Conservation (phyloP, 257 asterid species). For the Thymus quinquecostatus region DNA sequence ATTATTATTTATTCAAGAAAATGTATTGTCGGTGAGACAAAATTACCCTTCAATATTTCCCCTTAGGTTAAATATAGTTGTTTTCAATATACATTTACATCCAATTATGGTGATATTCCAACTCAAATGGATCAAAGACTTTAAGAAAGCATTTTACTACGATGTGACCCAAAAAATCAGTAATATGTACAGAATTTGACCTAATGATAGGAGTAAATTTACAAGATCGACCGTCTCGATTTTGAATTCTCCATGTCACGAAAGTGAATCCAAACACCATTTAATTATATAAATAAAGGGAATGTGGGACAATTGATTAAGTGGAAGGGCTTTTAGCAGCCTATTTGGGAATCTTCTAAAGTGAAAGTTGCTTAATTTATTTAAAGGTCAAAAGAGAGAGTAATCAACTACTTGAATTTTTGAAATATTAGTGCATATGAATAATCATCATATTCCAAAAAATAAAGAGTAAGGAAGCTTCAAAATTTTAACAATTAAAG, state of each 20-base stretch:
- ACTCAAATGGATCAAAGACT: background rate
- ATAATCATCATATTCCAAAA: conserved; percentile 5
- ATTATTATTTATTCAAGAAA: no score
- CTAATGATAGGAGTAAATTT: no score
- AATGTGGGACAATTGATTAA: conserved; percentile 12
- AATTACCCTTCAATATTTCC: background rate
- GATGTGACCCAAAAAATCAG: no score
- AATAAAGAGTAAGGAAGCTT: conserved; percentile 23
- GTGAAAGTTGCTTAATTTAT: conserved; percentile 20
- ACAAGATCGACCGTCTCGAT: no score
- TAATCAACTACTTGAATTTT: conserved; percentile 10
- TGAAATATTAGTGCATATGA: conserved; percentile 22
- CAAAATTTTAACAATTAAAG: conserved; percentile 6
- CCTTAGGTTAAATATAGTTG: background rate
- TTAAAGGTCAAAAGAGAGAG: conserved; percentile 34
- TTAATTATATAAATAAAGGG: background rate
- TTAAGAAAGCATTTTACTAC: conserved; percentile 5
- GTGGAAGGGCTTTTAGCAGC: conserved; percentile 38
- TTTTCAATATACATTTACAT: background rate
- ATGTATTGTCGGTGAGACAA: background rate
- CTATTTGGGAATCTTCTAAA: conserved; percentile 40
- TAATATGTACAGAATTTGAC: no score
- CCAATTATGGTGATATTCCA: conserved; percentile 10
- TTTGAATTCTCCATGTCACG: no score
- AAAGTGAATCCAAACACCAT: no score